Base-by-base conservation (phyloP, 2,329 filamentous ascomycete species). In the Hymenoscyphus occultus region DNA sequence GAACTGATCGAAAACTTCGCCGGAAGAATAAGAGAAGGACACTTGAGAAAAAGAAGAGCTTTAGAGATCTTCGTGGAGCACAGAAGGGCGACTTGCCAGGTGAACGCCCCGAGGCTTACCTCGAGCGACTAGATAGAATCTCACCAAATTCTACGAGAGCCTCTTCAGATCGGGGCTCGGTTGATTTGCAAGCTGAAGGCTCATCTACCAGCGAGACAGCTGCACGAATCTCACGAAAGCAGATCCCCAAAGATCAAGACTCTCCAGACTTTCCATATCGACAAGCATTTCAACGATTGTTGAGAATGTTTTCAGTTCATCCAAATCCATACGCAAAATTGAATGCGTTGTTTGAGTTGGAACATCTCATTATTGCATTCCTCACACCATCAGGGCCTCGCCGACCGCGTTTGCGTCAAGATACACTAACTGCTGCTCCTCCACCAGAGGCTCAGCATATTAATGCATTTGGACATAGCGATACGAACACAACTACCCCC, bases 261-360 rank as follows among this genome's bases (percentile, higher is more conserved):
- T 72, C 72, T 39, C 73, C 71, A 5, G 87, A 90, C 48, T 96
- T 96, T 71, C 91, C 91, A 0, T 97, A 94, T 74, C 86, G 86
- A 61, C 86, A 87, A 70, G 90, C 93, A 0, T 97, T 96, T 74
- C 84, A 87, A 69, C 87, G 89, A 13, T 82, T 98, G 1, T 81
- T 98, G 39, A 88, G 87, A 68, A 93, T 92, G 79, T 96, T 99
- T 71, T 92, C 91, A 54, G 91, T 93, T 3, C 91, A 96, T 70
- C 91, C 92, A 0, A 96, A 95, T 74, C 95, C 95, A 0, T 90
- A 90, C 70, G 84, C 86, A 28, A 99, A 99, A 77, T 83, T 99
- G 13, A 89, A 90, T 69, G 90, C 91, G 0, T 81, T 98, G 4
- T 88, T 90, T 67, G 92, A 97, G 75, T 82, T 99, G 5, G 89